Evolutionary conservation across 2,329 filamentous ascomycete species (phyloP).

Genomic region (Colletotrichum gigasporum): DNA sequence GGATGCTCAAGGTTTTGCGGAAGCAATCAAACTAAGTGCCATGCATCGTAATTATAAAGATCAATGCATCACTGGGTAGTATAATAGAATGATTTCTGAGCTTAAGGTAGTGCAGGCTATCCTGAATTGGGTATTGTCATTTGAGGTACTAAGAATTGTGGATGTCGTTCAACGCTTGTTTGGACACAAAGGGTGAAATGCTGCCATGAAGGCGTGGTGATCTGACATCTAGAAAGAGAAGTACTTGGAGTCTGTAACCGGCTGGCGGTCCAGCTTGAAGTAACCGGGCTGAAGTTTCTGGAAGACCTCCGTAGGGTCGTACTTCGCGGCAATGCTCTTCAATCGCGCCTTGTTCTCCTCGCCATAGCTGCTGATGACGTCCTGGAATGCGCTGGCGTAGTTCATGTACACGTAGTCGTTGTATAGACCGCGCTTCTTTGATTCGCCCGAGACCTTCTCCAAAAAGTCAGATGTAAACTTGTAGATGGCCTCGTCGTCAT

Average conservation of each 20-base stretch:
- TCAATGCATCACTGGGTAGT: neutral
- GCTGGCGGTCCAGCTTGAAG: slow-evolving; percentile 38
- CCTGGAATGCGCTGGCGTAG: slow-evolving; percentile 50
- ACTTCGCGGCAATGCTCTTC: slow-evolving; percentile 39
- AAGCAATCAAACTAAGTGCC: neutral
- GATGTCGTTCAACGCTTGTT: too few species aligned
- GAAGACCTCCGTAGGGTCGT: slow-evolving; percentile 45
- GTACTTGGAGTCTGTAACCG: slow-evolving; percentile 15
- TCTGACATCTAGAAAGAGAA: too few species aligned
- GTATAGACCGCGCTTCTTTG: slow-evolving; percentile 22
- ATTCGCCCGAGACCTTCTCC: slow-evolving; percentile 29
- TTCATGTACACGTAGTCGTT: slow-evolving; percentile 50
- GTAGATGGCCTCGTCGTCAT: slow-evolving; percentile 35
- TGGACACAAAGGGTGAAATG: too few species aligned
- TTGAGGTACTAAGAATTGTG: too few species aligned
- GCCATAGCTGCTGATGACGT: slow-evolving; percentile 50
- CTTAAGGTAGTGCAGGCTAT: too few species aligned
- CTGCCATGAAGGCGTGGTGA: too few species aligned
- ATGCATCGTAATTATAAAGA: too few species aligned
- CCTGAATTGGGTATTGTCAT: too few species aligned
- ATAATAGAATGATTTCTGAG: too few species aligned
- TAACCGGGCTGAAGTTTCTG: slow-evolving; percentile 43
- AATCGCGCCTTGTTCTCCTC: slow-evolving; percentile 44
- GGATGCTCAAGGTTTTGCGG: slow-evolving; percentile 24
- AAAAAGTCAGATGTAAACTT: slow-evolving; percentile 32